Conservation (phyloP, 805 yeast genomes). For the Nematodospora valgi region DNA sequence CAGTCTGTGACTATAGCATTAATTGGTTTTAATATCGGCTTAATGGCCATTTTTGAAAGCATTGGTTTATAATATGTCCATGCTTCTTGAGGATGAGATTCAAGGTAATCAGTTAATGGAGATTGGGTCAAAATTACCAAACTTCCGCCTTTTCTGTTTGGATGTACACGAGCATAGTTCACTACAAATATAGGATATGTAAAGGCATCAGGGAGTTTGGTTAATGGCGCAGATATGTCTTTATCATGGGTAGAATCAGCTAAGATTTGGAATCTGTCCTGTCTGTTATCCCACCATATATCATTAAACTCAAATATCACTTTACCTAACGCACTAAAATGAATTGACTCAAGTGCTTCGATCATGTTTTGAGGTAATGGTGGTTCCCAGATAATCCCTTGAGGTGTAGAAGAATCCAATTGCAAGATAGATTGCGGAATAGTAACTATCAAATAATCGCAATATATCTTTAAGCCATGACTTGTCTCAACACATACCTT, state of each 20-base stretch:
- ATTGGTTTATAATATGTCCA: constrained; percentile 61
- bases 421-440: constrained; percentile 73
- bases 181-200: constrained; percentile 60
- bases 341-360: constrained; percentile 22
- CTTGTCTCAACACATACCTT: constrained; percentile 30
- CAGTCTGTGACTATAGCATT: constrained; percentile 56
- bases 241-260: no score
- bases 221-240: constrained; percentile 10
- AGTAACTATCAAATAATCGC: constrained; percentile 66
- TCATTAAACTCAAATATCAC: constrained; percentile 39
- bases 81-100: constrained; percentile 46
- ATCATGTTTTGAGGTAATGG: constrained; percentile 16
- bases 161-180: constrained; percentile 51
- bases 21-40: constrained; percentile 20
- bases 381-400: constrained; percentile 40
- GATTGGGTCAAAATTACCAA: constrained; percentile 69
- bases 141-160: constrained; percentile 42
- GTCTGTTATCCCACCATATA: constrained; percentile 42
- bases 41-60: constrained; percentile 18
- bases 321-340: constrained; percentile 41
- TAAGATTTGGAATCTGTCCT: constrained; percentile 38
- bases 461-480: constrained; percentile 25
- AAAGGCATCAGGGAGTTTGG: constrained; percentile 42
- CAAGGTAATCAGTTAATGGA: constrained; percentile 63
- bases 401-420: constrained; percentile 28